A percentile compares a stretch with the other conserved stretches of the same genome.
Evolutionary conservation across 2,329 filamentous ascomycete species (phyloP).

Genomic region (Venturia asperata): DNA sequence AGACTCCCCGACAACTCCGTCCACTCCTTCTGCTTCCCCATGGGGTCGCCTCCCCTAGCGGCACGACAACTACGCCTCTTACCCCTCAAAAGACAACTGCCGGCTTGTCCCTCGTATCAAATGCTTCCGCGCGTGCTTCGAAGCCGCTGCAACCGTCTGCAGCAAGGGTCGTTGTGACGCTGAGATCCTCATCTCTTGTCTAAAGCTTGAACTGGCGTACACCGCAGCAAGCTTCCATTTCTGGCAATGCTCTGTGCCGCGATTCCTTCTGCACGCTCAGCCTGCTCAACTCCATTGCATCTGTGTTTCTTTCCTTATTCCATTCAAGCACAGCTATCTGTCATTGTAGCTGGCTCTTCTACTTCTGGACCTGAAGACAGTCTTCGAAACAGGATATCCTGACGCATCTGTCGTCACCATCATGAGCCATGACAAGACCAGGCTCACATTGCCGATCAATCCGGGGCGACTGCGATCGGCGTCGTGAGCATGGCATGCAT

Average conservation of each 20-base stretch:
- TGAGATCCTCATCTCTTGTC: background rate
- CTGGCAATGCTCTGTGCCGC: background rate
- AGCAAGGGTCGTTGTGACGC: background rate
- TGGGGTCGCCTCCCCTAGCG: background rate
- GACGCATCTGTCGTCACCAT: background rate
- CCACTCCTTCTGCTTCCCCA: background rate
- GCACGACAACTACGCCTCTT: background rate
- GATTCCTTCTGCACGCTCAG: background rate
- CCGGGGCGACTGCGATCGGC: background rate
- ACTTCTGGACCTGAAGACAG: background rate
- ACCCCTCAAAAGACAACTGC: background rate
- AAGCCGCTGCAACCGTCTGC: background rate
- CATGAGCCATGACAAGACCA: background rate
- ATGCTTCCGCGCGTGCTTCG: background rate
- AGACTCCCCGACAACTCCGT: no score
- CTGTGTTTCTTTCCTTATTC: background rate
- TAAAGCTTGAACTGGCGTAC: slow-evolving; percentile 3
- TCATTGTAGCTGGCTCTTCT: background rate
- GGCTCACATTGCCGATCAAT: slow-evolving; percentile 3
- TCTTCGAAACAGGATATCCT: background rate
- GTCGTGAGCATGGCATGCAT: background rate
- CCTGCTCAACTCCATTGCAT: background rate
- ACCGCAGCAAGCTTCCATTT: background rate
- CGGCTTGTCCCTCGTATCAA: background rate
- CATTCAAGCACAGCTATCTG: background rate